Conservation (phyloP, 2,329 filamentous ascomycete species). For the Parafenestella ontariensis region DNA sequence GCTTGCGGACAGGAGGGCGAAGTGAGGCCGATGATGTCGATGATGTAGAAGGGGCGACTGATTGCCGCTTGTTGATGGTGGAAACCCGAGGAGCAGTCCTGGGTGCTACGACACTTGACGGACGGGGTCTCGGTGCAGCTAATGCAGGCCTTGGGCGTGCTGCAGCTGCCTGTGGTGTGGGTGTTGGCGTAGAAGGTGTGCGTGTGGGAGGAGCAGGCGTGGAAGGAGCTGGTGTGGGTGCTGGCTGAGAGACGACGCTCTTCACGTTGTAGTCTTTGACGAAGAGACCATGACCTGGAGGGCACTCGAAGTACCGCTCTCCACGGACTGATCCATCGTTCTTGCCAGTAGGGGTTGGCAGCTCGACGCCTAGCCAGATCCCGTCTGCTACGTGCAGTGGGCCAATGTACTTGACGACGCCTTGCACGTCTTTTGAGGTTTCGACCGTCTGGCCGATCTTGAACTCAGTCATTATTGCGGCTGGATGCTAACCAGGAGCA, state of each 20-base stretch:
- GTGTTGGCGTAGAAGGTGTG: slow-evolving; percentile 10
- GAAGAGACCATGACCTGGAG: slow-evolving; percentile 79
- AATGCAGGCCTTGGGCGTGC: slow-evolving; percentile 5
- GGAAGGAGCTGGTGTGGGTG: slow-evolving; percentile 49
- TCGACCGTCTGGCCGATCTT: slow-evolving; percentile 74
- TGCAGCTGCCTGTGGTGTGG: slow-evolving; percentile 8
- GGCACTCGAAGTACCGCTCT: slow-evolving; percentile 86
- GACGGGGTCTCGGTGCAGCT: slow-evolving; percentile 25
- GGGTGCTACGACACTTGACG: slow-evolving; percentile 30
- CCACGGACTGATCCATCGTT: slow-evolving; percentile 93
- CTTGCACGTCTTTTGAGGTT: slow-evolving; percentile 79
- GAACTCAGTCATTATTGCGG: slow-evolving; percentile 39
- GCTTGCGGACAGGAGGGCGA: slow-evolving; percentile 23
- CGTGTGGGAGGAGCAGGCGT: no score
- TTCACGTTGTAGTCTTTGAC: slow-evolving; percentile 75
- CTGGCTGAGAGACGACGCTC: slow-evolving; percentile 54
- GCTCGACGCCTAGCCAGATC: slow-evolving; percentile 88
- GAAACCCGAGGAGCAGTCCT: slow-evolving; percentile 19
- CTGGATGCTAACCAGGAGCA: slow-evolving; percentile 6
- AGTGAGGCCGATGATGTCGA: slow-evolving; percentile 1
- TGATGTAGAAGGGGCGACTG: slow-evolving; percentile 22
- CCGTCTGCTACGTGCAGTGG: slow-evolving; percentile 81
- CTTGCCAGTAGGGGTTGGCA: slow-evolving; percentile 82
- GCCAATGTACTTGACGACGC: slow-evolving; percentile 80
- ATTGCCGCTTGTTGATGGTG: slow-evolving; percentile 28